Evolutionary conservation across 192 early-diverging fungal species (phyloP), one percentile per base, ranked within the genome.

Genomic region (Coemansia sp.): DNA sequence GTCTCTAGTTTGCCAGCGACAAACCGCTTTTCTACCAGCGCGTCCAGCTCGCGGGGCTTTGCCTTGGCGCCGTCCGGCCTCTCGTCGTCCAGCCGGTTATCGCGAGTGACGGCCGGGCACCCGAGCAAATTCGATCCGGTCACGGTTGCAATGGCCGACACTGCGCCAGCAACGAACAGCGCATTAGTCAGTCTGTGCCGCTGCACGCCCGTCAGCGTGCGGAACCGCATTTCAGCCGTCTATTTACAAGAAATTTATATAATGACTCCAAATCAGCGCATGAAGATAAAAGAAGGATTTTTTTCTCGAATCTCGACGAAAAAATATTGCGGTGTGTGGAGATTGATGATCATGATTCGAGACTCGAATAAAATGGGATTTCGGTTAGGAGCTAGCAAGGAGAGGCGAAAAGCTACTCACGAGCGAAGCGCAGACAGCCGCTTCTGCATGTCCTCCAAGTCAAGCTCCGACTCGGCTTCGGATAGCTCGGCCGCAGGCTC

Each of bases 371-470:
- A 29, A 29, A 29, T 29, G 4, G 8, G 3, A 29, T 5, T 29
- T 5, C 8, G 28, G 28, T 39, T 52, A 52, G n/a, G n/a, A n/a
- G n/a, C n/a, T n/a, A n/a, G n/a, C n/a, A 44, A 15, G 17, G 17
- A 21, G 9, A 27, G 38, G 8, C 8, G 4, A 25, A 28, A 23
- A 44, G 15, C 9, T 8, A 1, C 11, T 77, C 62, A 85, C 6
- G 84, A 79, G 43, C 87, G 82, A 19, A 90, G 78, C 31, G 89
- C 91, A 55, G 90, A 83, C 53, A 95, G 68, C n/a, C 93, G 84
- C 34, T 85, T 81, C 39, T 87, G 84, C 91, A 96, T 95, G 26
- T 82, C 81, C 48, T 92, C 88, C 39, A 93, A 45, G 57, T 90
- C 89, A 14, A 84, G 79, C 28, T 87, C 90, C 15, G 82, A 81